Evolutionary conservation across 257 asterid species (phyloP).

Genomic region (Solanum ossicruentum): DNA sequence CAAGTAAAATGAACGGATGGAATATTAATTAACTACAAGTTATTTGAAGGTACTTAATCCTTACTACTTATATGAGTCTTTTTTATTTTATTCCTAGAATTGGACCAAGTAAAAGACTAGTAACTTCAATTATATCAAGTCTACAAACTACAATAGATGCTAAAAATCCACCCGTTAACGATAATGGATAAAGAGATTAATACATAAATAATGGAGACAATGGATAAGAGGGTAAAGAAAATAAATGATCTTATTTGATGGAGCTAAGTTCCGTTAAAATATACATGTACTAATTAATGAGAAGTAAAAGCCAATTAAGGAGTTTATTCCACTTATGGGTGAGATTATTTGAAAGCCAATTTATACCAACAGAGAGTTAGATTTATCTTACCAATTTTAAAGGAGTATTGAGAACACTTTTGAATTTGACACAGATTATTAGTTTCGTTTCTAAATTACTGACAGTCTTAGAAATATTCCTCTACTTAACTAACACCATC

Average conservation of each 20-base stretch:
- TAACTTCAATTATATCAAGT: neutral
- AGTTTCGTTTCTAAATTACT: no score
- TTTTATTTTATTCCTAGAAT: neutral
- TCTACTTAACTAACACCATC: no score
- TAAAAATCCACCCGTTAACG: neutral
- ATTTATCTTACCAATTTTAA: neutral
- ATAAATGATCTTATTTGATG: neutral
- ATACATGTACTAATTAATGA: neutral
- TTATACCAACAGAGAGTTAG: neutral
- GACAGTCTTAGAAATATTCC: no score
- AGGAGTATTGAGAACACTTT: no score
- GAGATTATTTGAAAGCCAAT: neutral
- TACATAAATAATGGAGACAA: neutral
- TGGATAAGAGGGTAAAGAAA: neutral
- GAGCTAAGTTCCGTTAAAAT: neutral
- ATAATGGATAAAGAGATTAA: neutral
- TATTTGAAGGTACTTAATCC: neutral
- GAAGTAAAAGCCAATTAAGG: neutral
- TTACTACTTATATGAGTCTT: neutral
- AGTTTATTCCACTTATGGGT: neutral
- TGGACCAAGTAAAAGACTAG: neutral
- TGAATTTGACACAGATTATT: no score
- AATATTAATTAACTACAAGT: no score
- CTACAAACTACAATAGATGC: neutral
- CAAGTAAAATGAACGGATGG: no score